Conservation (phyloP, 2,329 filamentous ascomycete genomes). For the Aspergillus sp. region DNA sequence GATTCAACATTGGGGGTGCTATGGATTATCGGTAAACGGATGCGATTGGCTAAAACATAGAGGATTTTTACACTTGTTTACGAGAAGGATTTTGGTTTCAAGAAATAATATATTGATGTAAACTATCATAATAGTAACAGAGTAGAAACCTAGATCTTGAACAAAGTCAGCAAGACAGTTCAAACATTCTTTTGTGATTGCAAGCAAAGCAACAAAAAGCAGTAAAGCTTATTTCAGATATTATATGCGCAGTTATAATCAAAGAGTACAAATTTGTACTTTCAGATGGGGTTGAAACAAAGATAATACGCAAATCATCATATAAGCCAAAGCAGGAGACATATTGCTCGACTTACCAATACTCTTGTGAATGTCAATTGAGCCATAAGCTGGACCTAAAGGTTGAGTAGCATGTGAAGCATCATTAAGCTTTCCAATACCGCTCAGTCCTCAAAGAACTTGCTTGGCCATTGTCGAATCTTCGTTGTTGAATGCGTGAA, state of each 20-base stretch:
- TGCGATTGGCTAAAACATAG: too few species aligned
- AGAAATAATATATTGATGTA: not conserved
- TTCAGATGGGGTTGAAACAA: constrained; percentile 46
- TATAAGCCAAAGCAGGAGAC: constrained; percentile 8
- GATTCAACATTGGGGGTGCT: too few species aligned
- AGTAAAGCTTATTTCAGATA: constrained; percentile 24
- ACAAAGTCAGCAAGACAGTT: constrained; percentile 1
- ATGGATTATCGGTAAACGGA: too few species aligned
- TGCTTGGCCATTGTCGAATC: not conserved
- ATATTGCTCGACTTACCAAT: constrained; percentile 13
- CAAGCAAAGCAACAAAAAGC: not conserved
- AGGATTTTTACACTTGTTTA: not conserved
- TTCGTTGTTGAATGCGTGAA: constrained; percentile 1
- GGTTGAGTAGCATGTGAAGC: not conserved
- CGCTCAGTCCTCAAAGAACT: not conserved
- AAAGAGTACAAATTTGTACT: constrained; percentile 27
- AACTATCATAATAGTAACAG: not conserved
- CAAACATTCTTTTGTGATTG: not conserved
- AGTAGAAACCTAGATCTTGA: not conserved
- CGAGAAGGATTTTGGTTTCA: not conserved
- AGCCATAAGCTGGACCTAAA: not conserved
- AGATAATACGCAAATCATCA: constrained; percentile 40
- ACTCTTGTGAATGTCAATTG: not conserved
- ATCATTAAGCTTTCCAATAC: not conserved
- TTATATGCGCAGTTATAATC: constrained; percentile 32